phyloP scores from a whole-genome alignment of 768 basidiomycete species.

The Rhodotorula toruloides region DNA sequence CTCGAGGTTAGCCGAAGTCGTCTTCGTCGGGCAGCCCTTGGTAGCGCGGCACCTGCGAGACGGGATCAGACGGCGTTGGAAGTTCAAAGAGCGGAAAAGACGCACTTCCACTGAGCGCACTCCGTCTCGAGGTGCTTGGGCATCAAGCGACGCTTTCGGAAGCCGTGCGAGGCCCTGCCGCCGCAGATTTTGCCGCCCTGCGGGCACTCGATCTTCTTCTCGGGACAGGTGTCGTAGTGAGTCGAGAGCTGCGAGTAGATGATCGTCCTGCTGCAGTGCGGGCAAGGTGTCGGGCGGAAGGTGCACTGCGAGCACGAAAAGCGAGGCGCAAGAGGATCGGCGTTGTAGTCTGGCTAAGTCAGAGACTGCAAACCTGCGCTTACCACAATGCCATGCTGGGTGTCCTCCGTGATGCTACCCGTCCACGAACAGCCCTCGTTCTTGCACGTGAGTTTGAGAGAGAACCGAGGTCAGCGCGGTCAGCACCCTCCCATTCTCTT shows the following conservation, averaged over 20 bases:
- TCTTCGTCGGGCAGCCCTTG: neutral
- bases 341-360: no score
- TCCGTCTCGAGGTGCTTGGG: neutral
- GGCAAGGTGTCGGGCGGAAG: neutral
- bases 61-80: neutral
- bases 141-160: neutral
- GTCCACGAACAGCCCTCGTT: neutral
- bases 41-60: neutral
- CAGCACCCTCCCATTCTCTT: no score
- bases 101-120: neutral
- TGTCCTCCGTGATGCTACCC: neutral
- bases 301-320: neutral
- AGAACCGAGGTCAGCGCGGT: no score
- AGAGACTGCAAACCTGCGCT: no score
- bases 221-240: neutral
- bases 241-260: accelerated
- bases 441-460: constrained; percentile 10
- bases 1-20: neutral
- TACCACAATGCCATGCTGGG: no score
- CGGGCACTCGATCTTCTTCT: neutral
- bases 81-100: neutral
- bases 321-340: no score
- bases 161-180: neutral
- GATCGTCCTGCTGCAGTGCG: neutral
- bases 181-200: neutral